Percentiles rank a stretch among this genome's conserved stretches.
Conservation (phyloP, 306 rosid species). For the Lotus japonicus region DNA sequence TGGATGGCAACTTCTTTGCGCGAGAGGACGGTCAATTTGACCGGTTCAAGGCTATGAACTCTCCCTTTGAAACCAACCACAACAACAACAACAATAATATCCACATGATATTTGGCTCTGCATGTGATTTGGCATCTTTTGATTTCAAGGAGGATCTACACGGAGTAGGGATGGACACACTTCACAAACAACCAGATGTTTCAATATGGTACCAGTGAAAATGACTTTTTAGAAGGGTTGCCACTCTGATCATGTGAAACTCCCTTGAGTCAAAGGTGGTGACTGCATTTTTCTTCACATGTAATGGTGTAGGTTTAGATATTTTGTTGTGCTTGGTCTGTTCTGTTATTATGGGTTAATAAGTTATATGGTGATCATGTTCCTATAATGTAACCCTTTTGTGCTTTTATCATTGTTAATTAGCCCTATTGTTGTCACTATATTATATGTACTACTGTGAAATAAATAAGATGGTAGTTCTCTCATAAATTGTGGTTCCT, state of each 20-base stretch:
- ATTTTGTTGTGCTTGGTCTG: constrained; percentile 26
- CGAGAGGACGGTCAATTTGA: constrained; percentile 49
- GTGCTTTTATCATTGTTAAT: not conserved
- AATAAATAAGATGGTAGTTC: constrained; percentile 34
- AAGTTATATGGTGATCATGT: constrained; percentile 23
- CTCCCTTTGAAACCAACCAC: constrained; percentile 45
- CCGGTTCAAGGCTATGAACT: constrained; percentile 36
- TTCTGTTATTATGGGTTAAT: constrained; percentile 23
- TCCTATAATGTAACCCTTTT: constrained; percentile 22
- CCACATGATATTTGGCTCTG: constrained; percentile 44
- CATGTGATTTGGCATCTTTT: constrained; percentile 43
- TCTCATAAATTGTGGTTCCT: not conserved
- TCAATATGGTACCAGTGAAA: constrained; percentile 46
- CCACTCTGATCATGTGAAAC: constrained; percentile 21
- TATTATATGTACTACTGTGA: constrained; percentile 28
- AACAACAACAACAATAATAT: constrained; percentile 25
- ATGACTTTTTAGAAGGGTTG: not conserved
- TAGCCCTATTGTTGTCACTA: constrained; percentile 5
- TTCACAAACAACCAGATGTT: constrained; percentile 46
- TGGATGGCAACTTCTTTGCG: constrained; percentile 39
- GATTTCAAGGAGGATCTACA: constrained; percentile 48
- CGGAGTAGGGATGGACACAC: constrained; percentile 36
- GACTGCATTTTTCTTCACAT: constrained; percentile 21
- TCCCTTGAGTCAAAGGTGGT: constrained; percentile 20
- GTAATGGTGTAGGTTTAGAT: constrained; percentile 30